Conservation (phyloP, 495 filamentous ascomycete species). For the Annulohypoxylon bovei region DNA sequence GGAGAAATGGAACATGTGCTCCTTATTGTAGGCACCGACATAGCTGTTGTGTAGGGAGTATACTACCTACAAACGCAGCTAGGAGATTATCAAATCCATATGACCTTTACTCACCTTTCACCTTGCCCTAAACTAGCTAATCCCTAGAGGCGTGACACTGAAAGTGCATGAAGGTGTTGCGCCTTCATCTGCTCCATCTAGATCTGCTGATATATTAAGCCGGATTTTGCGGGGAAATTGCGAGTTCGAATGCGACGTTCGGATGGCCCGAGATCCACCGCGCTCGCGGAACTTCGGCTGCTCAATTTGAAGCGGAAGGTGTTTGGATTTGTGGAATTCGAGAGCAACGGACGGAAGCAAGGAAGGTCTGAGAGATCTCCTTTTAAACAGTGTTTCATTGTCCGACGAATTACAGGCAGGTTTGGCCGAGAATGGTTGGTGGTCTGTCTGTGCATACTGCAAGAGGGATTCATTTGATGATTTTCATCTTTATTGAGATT, state of each 20-base stretch:
- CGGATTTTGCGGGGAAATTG: constrained; percentile 43
- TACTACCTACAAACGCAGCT: constrained; percentile 4
- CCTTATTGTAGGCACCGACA: neutral
- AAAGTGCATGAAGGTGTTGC: constrained; percentile 12
- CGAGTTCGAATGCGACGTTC: constrained; percentile 30
- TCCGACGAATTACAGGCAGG: neutral
- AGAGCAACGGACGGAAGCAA: constrained; percentile 20
- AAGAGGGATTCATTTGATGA: neutral
- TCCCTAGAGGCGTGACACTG: constrained; percentile 5
- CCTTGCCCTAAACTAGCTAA: neutral
- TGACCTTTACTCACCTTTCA: constrained; percentile 14
- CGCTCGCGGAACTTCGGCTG: constrained; percentile 32
- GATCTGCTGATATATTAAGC: constrained; percentile 31
- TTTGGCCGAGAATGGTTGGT: neutral
- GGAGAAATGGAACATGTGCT: constrained; percentile 8
- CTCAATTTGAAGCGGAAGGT: constrained; percentile 42
- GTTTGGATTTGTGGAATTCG: constrained; percentile 21
- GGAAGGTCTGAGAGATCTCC: constrained; percentile 19
- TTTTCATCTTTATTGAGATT: neutral
- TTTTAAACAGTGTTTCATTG: constrained; percentile 35
- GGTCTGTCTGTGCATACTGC: neutral
- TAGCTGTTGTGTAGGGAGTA: neutral
- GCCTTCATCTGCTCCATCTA: constrained; percentile 12
- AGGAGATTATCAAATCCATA: constrained; percentile 7
- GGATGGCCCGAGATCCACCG: constrained; percentile 29